Evolutionary conservation across 129 eudicot species (phyloP), one percentile per base, ranked within the genome.

Genomic region (Flaveria sonorensis): DNA sequence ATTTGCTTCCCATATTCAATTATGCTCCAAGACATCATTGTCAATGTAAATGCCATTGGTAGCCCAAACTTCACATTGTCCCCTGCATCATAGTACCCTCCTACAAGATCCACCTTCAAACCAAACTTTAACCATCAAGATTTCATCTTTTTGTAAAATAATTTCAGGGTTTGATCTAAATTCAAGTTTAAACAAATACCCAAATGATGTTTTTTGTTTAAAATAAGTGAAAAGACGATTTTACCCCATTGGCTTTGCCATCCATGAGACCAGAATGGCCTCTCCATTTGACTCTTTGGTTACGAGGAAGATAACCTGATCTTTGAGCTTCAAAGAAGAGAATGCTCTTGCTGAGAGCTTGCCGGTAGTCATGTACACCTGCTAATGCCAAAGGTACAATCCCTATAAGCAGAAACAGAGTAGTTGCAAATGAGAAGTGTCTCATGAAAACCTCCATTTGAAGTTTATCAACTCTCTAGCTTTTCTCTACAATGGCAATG

Each of bases 81-180:
- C 2, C 97, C 97, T 10, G 97, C 97, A 63, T 92, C 97, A 67
- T 92, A 92, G 67, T 92, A 92, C 10, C 97, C 97, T 73, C 97
- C 97, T 0, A 92, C 96, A 74, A 92, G 84, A 45, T 92, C 91
- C 83, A 91, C 95, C 97, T 91, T 42, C 71, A 80, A 18, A 72
- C 8, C 64, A 73, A 51, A 42, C 62, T 48, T 63, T 24, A 61
- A 68, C 72, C 63, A 36, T 80, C 79, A 80, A 80, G 74, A 80
- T 72, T 72, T 40, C 83, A 80, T 15, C 73, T 71, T 76, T 75
- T 76, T 82, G 9, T 19, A 63, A 46, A 51, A 42, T 19, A n/a
- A 55, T 16, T 36, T 16, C 6, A 18, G 78, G 71, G 70, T 59
- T 45, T 32, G 9, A 14, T 51, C 51, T 11, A 3, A 13, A 42